Conservation (phyloP, 2,329 filamentous ascomycete genomes). For the Juglanconis juglandina region DNA sequence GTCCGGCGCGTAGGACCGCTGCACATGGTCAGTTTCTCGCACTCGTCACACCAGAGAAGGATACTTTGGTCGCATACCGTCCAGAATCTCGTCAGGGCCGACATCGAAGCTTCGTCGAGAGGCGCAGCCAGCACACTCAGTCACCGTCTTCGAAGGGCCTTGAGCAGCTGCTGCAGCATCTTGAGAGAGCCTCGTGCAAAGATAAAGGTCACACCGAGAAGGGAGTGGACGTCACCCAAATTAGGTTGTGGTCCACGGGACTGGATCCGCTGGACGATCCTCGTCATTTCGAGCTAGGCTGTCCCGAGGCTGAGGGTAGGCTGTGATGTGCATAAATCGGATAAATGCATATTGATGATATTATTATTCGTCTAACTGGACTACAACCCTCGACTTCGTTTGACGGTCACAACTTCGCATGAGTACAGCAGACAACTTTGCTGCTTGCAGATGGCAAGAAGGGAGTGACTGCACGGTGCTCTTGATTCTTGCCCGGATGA, state of each 20-base stretch:
- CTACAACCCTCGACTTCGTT: neutral
- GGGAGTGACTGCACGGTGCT: no score
- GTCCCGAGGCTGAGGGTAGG: neutral
- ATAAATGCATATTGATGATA: neutral
- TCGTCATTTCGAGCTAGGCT: conserved; percentile 11
- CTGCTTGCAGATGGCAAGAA: no score
- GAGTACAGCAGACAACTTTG: no score
- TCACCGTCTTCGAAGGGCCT: conserved; percentile 40
- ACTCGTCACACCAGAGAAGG: conserved; percentile 13
- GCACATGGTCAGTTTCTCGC: conserved; percentile 12
- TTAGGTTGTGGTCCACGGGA: neutral
- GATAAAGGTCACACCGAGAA: neutral
- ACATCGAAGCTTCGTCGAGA: conserved; percentile 23
- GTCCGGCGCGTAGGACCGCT: conserved; percentile 84
- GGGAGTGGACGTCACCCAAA: neutral
- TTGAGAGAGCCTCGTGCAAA: conserved; percentile 3
- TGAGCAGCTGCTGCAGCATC: conserved; percentile 38
- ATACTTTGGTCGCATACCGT: conserved; percentile 31
- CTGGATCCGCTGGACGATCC: conserved; percentile 11
- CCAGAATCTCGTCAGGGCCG: conserved; percentile 43
- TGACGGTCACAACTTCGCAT: no score
- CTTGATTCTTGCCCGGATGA: no score
- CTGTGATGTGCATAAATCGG: neutral
- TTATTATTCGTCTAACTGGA: neutral
- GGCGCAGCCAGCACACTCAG: conserved; percentile 37